Evolutionary conservation across 768 basidiomycete genomes (phyloP).

Genomic region (Trametes punicea): DNA sequence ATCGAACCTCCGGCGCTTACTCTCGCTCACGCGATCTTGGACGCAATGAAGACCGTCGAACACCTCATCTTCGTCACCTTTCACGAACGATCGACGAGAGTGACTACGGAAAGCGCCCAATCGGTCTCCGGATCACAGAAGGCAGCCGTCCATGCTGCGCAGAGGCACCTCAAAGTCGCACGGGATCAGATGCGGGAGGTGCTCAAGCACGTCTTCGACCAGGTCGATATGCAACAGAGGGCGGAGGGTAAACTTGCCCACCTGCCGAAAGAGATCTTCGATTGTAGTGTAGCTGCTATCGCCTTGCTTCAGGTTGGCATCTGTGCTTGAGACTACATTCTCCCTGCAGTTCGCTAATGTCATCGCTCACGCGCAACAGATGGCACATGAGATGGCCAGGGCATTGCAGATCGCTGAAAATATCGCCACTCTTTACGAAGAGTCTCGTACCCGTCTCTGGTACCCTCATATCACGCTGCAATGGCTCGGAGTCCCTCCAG

Average conservation of each 20-base stretch:
- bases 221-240: slow-evolving; percentile 28
- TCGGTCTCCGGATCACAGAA: slow-evolving; percentile 13
- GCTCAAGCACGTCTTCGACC: slow-evolving; percentile 34
- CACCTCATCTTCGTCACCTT: slow-evolving; percentile 31
- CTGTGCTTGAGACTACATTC: background rate
- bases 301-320: slow-evolving; percentile 42
- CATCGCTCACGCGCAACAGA: slow-evolving; percentile 27
- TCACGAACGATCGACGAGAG: slow-evolving; percentile 21
- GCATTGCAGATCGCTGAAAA: slow-evolving; percentile 35
- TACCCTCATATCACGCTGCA: slow-evolving; percentile 38
- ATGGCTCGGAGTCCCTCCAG: slow-evolving; percentile 42
- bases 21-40: slow-evolving; percentile 35
- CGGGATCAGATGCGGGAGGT: slow-evolving; percentile 29
- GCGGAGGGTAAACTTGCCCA: slow-evolving; percentile 20
- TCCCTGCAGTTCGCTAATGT: background rate
- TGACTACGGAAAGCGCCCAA: slow-evolving; percentile 1
- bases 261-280: slow-evolving; percentile 31
- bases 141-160: slow-evolving; percentile 14
- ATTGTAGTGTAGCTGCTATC: slow-evolving; percentile 40
- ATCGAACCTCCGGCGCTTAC: slow-evolving; percentile 27
- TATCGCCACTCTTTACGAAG: slow-evolving; percentile 31
- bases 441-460: slow-evolving; percentile 36
- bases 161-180: slow-evolving; percentile 25
- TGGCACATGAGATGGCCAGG: slow-evolving; percentile 39
- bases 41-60: slow-evolving; percentile 36